Evolutionary conservation across 73 alveolate species (phyloP), one percentile per base, ranked within the genome.

Genomic region (Breviolum minutum): DNA sequence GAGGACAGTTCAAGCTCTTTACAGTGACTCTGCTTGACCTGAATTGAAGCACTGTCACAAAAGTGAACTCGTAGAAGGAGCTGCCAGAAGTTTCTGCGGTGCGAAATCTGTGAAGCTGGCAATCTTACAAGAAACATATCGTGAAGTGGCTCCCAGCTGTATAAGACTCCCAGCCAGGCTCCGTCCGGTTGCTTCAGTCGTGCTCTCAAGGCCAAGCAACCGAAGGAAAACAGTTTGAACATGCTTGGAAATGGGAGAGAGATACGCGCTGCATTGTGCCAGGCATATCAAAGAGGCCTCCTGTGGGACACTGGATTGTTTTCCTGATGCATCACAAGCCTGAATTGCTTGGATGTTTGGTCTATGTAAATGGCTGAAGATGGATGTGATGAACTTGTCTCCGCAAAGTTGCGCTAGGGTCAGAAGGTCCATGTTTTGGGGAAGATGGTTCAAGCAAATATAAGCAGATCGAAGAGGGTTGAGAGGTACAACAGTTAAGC

Each of bases 181-280:
- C 61, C 95, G 82, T 27, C 95, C 95, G 32, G 95, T 73, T 48
- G 81, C 85, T 48, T 88, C 95, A 6, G 64, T 68, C n/a, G n/a
- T 88, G 61, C 71, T 88, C 22, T 19, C 95, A 0, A 88, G 95
- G 95, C 70, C 10, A 13, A 40, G 76, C 32, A 40, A 8, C 27
- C 12, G 68, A 3, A 40, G 54, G 54, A 40, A 40, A 40, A 40
- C 54, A 40, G 54, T 40, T 40, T 40, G 54, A 40, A 40, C 54
- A 40, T 40, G 54, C 17, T 11, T 66, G 74, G 74, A 66, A 66
- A 17, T 66, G 77, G 6, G n/a, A 14, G 17, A 68, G 77, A 68
- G 24, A 17, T 1, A 17, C 77, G 17, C 77, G 63, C 20, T 8
- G 86, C 10, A 29, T 12, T 61, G 74, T 17, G 76, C 62, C 60